Evolutionary conservation across 805 yeast species (phyloP).

Genomic region (Monosporozyma servazzii): DNA sequence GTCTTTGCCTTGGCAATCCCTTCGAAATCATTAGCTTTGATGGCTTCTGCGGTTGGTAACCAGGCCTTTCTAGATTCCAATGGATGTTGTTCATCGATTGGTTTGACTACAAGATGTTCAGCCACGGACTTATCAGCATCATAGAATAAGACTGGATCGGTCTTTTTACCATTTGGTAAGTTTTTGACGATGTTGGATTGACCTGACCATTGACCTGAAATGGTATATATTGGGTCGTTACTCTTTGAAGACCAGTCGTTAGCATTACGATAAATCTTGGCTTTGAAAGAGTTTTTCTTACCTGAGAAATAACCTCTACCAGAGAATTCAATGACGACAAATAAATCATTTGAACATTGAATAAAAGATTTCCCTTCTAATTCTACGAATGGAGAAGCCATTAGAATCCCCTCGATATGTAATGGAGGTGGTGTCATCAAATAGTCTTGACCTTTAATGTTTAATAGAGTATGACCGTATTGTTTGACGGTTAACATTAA

Average conservation of each 20-base stretch:
- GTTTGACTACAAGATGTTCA: constrained; percentile 63
- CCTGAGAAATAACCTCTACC: constrained; percentile 96
- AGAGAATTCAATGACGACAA: constrained; percentile 63
- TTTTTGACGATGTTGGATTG: constrained; percentile 61
- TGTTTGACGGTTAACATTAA: constrained; percentile 79
- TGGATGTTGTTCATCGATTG: constrained; percentile 69
- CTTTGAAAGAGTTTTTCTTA: constrained; percentile 87
- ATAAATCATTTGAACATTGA: constrained; percentile 71
- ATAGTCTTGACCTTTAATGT: constrained; percentile 57
- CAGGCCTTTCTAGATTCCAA: constrained; percentile 92
- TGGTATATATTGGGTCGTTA: constrained; percentile 66
- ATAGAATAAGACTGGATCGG: constrained; percentile 39
- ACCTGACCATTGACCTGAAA: constrained; percentile 91
- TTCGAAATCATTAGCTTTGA: constrained; percentile 66
- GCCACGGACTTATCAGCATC: constrained; percentile 49
- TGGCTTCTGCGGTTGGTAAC: constrained; percentile 83
- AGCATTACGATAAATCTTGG: constrained; percentile 55
- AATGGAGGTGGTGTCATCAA: constrained; percentile 85
- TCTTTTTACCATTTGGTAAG: constrained; percentile 4
- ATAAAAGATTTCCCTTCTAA: constrained; percentile 82
- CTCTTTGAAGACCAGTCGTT: constrained; percentile 39
- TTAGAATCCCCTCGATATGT: constrained; percentile 87
- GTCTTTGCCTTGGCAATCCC: constrained; percentile 69
- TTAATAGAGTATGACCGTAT: constrained; percentile 79
- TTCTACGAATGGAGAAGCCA: constrained; percentile 91